These are phyloP conservation scores for Colletotrichum sp. DNA, from an alignment of 2,329 filamentous ascomycete species.

Conservation along the genomic window DNA sequence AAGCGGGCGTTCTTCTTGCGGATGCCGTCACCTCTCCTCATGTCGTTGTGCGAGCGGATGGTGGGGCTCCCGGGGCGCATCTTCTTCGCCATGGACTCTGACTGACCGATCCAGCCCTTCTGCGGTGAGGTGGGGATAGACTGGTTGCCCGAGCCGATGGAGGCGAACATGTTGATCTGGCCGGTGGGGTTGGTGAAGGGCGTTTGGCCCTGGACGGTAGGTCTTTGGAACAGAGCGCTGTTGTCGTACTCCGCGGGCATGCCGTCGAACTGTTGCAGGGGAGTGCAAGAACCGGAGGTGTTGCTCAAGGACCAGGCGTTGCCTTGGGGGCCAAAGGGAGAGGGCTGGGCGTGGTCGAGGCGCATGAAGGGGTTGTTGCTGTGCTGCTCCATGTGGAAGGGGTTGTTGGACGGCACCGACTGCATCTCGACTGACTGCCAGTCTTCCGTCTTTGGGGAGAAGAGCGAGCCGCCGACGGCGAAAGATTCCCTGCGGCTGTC, in stretches of 20 bases:
- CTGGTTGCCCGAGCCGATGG: constrained; percentile 49
- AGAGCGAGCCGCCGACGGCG: constrained; percentile 60
- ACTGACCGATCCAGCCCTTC: constrained; percentile 61
- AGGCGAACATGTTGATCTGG: constrained; percentile 59
- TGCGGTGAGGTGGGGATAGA: constrained; percentile 61
- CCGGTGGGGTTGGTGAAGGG: constrained; percentile 59
- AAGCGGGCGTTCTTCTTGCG: constrained; percentile 99
- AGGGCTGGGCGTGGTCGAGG: constrained; percentile 56
- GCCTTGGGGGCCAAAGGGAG: constrained; percentile 41
- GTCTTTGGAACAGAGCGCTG: constrained; percentile 56
- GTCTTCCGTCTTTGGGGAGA: constrained; percentile 69
- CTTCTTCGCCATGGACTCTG: constrained; percentile 59
- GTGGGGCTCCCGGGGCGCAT: constrained; percentile 72
- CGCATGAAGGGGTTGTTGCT: constrained; percentile 72
- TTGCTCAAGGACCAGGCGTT: constrained; percentile 68
- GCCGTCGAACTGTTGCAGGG: constrained; percentile 73
- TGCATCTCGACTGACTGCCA: constrained; percentile 72
- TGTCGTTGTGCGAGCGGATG: constrained; percentile 76
- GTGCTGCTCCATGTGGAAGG: constrained; percentile 57
- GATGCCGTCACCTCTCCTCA: constrained; percentile 83
- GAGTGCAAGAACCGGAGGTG: constrained; percentile 74
- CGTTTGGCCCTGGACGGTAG: constrained; percentile 54
- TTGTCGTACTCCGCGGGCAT: constrained; percentile 61
- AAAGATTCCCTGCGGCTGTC: constrained; percentile 70
- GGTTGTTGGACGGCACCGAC: constrained; percentile 66